These are phyloP conservation scores for Suhomyces tanzawaensis DNA, from an alignment of 805 yeast genomes.

Conservation along the genomic window DNA sequence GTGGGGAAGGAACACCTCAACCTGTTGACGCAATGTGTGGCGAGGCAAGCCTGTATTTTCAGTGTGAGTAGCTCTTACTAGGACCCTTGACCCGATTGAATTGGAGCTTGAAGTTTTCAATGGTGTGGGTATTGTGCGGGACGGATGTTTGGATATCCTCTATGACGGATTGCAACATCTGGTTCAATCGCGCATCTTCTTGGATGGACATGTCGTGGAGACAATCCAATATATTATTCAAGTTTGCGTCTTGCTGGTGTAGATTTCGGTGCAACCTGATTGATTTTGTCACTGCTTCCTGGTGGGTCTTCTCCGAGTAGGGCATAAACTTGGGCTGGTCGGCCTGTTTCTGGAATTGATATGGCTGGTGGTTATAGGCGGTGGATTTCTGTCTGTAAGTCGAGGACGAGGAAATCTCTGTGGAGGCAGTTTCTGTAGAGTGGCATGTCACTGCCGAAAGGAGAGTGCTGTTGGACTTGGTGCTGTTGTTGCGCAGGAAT, in stretches of 20 bases:
- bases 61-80: too few relatives aligned
- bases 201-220: conserved; percentile 6
- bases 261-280: conserved; percentile 1
- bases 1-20: too few relatives aligned
- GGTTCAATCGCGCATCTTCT: conserved; percentile 4
- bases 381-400: too few relatives aligned
- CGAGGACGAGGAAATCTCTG: conserved; percentile 8
- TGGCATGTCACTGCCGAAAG: conserved; percentile 5
- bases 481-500: conserved; percentile 11
- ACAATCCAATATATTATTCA: conserved; percentile 7
- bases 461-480: conserved; percentile 11
- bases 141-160: conserved; percentile 6
- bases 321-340: not conserved
- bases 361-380: too few relatives aligned
- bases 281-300: not conserved
- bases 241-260: conserved; percentile 3
- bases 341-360: not conserved
- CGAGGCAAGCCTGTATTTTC: too few relatives aligned
- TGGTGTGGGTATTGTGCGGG: conserved; percentile 6
- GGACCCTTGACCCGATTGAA: too few relatives aligned
- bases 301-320: too few relatives aligned
- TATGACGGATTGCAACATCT: conserved; percentile 1
- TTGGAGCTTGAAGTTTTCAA: conserved; percentile 5
- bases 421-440: conserved; percentile 5
- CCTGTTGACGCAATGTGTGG: too few relatives aligned